These are phyloP conservation scores for Drosera spatulata DNA, from an alignment of 179 eudicot species.

Conservation along the genomic window DNA sequence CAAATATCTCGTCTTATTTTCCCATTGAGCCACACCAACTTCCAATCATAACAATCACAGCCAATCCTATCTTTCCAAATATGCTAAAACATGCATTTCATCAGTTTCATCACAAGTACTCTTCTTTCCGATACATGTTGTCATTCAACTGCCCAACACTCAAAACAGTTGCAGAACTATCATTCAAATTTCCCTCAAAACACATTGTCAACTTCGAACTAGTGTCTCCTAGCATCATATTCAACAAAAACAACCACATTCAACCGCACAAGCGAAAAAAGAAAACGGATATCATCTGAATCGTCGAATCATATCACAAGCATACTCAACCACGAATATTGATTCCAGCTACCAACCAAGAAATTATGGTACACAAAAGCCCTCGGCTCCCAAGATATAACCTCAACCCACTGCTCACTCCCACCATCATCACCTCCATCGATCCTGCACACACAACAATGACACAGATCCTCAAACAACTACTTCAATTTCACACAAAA, in stretches of 20 bases:
- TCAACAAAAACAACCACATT: neutral
- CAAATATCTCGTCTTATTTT: too few relatives aligned
- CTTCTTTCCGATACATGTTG: neutral
- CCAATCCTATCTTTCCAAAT: too few relatives aligned
- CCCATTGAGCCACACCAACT: too few relatives aligned
- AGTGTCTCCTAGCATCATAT: too few relatives aligned
- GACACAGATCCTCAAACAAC: neutral
- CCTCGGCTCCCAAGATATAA: constrained; percentile 93
- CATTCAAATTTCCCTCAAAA: neutral
- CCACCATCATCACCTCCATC: constrained; percentile 31
- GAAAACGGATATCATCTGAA: neutral
- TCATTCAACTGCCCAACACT: neutral
- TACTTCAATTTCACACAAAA: neutral
- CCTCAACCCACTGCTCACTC: constrained; percentile 75
- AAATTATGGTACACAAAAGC: constrained; percentile 80
- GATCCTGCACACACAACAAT: neutral
- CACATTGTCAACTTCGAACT: too few relatives aligned
- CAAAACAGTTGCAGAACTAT: neutral
- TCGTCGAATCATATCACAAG: neutral
- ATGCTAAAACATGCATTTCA: neutral
- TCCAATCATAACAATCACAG: too few relatives aligned
- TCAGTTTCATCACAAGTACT: neutral
- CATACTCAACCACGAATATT: neutral
- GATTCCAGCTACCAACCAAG: constrained; percentile 33
- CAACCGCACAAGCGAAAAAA: neutral